A percentile compares a stretch with the other conserved stretches of the same genome.
Evolutionary conservation across 768 basidiomycete genomes (phyloP).

Genomic region (Boletus rubescentipes): DNA sequence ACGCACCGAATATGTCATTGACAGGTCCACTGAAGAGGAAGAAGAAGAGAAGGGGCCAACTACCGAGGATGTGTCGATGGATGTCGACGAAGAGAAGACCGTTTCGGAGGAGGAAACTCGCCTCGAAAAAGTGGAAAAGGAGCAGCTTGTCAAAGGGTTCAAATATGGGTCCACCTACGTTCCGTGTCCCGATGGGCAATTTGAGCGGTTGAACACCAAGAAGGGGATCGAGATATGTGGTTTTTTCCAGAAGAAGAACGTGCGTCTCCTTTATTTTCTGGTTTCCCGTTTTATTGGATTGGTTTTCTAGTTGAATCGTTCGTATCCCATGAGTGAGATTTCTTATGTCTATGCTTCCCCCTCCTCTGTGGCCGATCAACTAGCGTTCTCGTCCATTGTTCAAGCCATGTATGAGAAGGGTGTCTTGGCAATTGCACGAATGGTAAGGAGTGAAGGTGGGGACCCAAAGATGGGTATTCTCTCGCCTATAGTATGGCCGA

Average conservation of each 20-base stretch:
- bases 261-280: conserved; percentile 41
- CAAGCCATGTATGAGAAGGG: conserved; percentile 71
- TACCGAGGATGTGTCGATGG: conserved; percentile 17
- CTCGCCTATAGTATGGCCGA: conserved; percentile 56
- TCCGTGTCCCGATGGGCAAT: too few relatives aligned
- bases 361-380: conserved; percentile 63
- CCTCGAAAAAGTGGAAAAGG: conserved; percentile 65
- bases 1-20: conserved; percentile 58
- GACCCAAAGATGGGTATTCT: conserved; percentile 89
- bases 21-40: conserved; percentile 40
- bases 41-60: conserved; percentile 25
- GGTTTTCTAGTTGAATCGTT: conserved; percentile 69
- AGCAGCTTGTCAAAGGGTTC: conserved; percentile 79
- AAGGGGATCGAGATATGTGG: conserved; percentile 88
- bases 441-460: conserved; percentile 68
- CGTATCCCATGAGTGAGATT: conserved; percentile 76
- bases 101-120: conserved; percentile 36
- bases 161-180: conserved; percentile 86
- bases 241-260: conserved; percentile 72
- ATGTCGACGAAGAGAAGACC: conserved; percentile 33
- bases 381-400: conserved; percentile 83
- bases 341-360: conserved; percentile 84
- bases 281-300: neutral
- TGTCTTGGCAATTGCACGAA: conserved; percentile 77
- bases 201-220: conserved; percentile 66